These are phyloP conservation scores for Phytopythium cucurbitacearum DNA, from an alignment of 352 stramenopile genomes.

Conservation along the genomic window DNA sequence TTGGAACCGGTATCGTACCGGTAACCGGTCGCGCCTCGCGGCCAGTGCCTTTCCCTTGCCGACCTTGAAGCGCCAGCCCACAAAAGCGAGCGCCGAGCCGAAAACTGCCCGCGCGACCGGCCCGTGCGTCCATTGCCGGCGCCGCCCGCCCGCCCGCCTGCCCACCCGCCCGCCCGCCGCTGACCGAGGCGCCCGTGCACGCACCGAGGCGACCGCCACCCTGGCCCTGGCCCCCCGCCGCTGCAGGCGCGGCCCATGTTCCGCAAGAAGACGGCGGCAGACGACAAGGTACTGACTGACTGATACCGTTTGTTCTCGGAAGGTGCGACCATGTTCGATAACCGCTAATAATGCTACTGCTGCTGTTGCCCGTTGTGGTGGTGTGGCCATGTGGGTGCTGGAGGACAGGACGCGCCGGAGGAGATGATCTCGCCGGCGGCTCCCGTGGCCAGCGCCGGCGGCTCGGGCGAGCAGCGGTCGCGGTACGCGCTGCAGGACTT, in stretches of 20 bases:
- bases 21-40: too few relatives aligned
- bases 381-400: neutral
- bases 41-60: too few relatives aligned
- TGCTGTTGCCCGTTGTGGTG: neutral
- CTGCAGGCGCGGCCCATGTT: constrained; percentile 18
- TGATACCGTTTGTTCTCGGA: neutral
- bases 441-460: constrained; percentile 19
- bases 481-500: constrained; percentile 67
- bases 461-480: constrained; percentile 20
- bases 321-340: neutral
- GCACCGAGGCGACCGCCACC: too few relatives aligned
- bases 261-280: constrained; percentile 27
- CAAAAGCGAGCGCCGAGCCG: too few relatives aligned
- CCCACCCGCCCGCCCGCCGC: too few relatives aligned
- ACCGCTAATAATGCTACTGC: neutral
- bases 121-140: too few relatives aligned
- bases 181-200: too few relatives aligned
- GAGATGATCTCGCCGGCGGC: constrained; percentile 49
- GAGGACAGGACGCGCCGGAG: constrained; percentile 27
- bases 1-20: too few relatives aligned
- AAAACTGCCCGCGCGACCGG: too few relatives aligned
- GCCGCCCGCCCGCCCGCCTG: too few relatives aligned
- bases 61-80: too few relatives aligned
- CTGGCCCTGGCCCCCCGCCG: too few relatives aligned
- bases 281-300: constrained; percentile 19